phyloP scores from a whole-genome alignment of 78 protist genomes.

The Guillardia theta region DNA sequence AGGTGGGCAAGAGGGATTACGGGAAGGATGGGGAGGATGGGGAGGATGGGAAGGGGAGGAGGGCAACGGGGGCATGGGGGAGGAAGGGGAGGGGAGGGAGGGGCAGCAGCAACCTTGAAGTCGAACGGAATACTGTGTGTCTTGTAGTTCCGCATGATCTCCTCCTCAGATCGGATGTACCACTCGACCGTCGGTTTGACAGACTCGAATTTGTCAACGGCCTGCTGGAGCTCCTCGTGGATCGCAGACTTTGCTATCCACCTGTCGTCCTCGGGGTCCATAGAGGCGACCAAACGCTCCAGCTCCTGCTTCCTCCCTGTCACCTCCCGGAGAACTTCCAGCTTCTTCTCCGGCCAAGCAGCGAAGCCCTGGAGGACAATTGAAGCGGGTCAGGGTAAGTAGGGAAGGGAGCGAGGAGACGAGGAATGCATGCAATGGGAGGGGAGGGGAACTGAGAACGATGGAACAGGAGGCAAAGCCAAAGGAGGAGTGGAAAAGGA shows the following conservation, averaged over 20 bases:
- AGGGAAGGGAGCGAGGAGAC: not conserved
- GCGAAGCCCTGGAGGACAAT: conserved; percentile 27
- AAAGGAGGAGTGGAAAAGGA: too few species aligned
- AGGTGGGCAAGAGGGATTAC: too few species aligned
- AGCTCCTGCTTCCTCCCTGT: too few species aligned
- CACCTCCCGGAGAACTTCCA: not conserved
- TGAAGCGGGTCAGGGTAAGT: not conserved
- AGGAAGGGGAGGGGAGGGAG: not conserved
- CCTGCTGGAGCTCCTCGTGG: conserved; percentile 34
- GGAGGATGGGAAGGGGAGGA: too few species aligned
- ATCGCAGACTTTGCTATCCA: not conserved
- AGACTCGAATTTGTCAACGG: not conserved
- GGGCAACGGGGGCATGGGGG: too few species aligned
- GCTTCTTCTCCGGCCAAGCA: conserved; percentile 20
- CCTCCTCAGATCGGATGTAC: not conserved
- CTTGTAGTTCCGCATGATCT: not conserved
- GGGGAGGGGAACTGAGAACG: too few species aligned
- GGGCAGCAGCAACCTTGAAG: not conserved
- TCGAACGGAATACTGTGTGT: not conserved
- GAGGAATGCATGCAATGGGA: too few species aligned
- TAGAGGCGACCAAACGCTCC: not conserved
- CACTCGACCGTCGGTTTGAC: not conserved
- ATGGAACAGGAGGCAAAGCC: too few species aligned
- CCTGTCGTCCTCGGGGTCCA: not conserved
- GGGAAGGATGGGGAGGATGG: too few species aligned